Evolutionary conservation across 495 filamentous ascomycete genomes (phyloP), one percentile per base, ranked within the genome.

Genomic region (Annulohypoxylon bovei): DNA sequence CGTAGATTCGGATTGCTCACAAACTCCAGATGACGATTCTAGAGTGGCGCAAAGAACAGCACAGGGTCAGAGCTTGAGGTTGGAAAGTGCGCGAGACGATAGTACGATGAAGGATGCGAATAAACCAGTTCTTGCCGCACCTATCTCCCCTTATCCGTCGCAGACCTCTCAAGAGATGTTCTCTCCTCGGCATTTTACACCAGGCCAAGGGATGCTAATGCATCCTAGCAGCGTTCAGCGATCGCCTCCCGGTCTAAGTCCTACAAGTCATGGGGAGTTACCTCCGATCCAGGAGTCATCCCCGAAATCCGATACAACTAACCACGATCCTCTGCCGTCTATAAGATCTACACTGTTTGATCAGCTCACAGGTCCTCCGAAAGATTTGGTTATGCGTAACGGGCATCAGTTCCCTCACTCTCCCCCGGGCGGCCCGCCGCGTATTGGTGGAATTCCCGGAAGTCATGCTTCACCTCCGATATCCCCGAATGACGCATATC

Each of bases 201-300:
- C 67, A n/a, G 60, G 65, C 20, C 73, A 76, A 33, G 75, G 39
- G 20, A 42, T 72, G 35, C 37, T 75, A 59, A 73, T 78, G 76
- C 72, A 76, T 57, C 73, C 72, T 1, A 75, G 68, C 30, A 74
- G 65, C 39, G 62, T 76, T 27, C 72, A 42, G 20, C 39, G 55
- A 32, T 80, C 80, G 12, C 76, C 80, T 22, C 71, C 77, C 23
- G 73, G 64, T 40, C 62, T 78, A 27, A 70, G 65, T 25, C 71
- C 76, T 11, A 71, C 67, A 32, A 66, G 58, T 49, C 78, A 77
- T 59, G 71, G 76, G 33, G 83, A 85, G 55, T 71, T 87, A 16
- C 77, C 85, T n/a, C 85, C 84, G n/a, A 79, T 87, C 32, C 81
- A 83, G 30, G 73, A 80, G 25, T 68, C 74, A 27, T 86, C 83